Evolutionary conservation across 768 basidiomycete species (phyloP).

Genomic region (Naganishia onofrii): DNA sequence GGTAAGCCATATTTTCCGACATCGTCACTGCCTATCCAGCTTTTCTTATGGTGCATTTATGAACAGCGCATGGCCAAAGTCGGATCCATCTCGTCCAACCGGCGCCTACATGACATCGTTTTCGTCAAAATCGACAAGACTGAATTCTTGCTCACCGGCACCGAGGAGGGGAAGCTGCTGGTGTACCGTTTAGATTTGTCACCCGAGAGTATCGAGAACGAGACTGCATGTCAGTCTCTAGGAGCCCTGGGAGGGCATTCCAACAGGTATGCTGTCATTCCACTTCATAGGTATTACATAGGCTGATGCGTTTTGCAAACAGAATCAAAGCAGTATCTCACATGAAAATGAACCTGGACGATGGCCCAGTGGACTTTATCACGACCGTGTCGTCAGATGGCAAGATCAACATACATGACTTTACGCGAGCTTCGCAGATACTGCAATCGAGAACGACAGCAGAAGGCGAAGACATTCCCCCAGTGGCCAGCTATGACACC

Average conservation of each 20-base stretch:
- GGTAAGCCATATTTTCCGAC: constrained; percentile 54
- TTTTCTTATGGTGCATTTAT: not conserved
- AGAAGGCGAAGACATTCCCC: constrained; percentile 53
- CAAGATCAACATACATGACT: constrained; percentile 55
- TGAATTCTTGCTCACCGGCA: constrained; percentile 69
- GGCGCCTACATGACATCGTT: constrained; percentile 77
- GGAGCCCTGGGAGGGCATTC: constrained; percentile 74
- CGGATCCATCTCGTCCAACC: constrained; percentile 69
- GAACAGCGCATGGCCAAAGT: constrained; percentile 73
- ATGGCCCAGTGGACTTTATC: constrained; percentile 62
- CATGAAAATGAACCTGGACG: constrained; percentile 57
- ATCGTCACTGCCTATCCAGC: not conserved
- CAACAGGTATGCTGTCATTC: constrained; percentile 66
- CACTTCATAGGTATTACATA: not conserved
- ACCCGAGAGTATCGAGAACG: constrained; percentile 39
- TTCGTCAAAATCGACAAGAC: constrained; percentile 66
- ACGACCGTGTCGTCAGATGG: constrained; percentile 89
- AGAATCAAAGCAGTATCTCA: constrained; percentile 72
- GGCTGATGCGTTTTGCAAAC: constrained; percentile 23
- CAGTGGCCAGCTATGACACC: constrained; percentile 71
- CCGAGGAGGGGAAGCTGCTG: constrained; percentile 84
- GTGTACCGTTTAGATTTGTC: constrained; percentile 63
- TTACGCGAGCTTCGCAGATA: constrained; percentile 30
- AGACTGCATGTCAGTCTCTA: constrained; percentile 37
- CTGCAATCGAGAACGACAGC: not conserved